Percentiles rank a stretch among this genome's conserved stretches.
Evolutionary conservation across 2,329 filamentous ascomycete genomes (phyloP).

Genomic region (Fusarium bactridioides): DNA sequence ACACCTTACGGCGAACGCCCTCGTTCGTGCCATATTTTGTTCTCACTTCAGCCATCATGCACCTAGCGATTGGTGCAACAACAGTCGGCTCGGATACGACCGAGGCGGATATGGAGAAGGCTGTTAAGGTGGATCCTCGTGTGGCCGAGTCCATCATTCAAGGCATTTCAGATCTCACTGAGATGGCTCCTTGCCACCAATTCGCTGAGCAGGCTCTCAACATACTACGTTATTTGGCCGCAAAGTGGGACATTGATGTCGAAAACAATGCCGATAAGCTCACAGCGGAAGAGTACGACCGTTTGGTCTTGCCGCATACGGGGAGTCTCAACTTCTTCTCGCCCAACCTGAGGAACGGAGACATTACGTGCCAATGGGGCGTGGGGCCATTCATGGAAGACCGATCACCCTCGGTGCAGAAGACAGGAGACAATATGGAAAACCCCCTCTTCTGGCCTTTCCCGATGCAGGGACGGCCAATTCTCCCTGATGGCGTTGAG

Average conservation of each 20-base stretch:
- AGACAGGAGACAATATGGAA: slow-evolving; percentile 51
- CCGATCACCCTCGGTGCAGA: slow-evolving; percentile 27
- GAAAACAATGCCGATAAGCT: slow-evolving; percentile 49
- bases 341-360: slow-evolving; percentile 57
- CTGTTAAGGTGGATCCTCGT: slow-evolving; percentile 48
- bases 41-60: slow-evolving; percentile 68
- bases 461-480: slow-evolving; percentile 65
- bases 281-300: slow-evolving; percentile 49
- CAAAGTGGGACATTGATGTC: slow-evolving; percentile 66
- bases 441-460: slow-evolving; percentile 69
- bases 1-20: slow-evolving; percentile 65
- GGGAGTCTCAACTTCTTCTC: slow-evolving; percentile 66
- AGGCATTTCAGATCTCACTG: slow-evolving; percentile 64
- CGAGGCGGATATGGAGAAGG: slow-evolving; percentile 44
- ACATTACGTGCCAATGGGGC: slow-evolving; percentile 60
- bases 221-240: slow-evolving; percentile 65
- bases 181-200: slow-evolving; percentile 68
- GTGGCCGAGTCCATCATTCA: slow-evolving; percentile 58
- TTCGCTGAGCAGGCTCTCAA: slow-evolving; percentile 68
- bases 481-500: slow-evolving; percentile 56
- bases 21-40: slow-evolving; percentile 70
- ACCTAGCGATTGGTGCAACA: slow-evolving; percentile 61
- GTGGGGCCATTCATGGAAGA: slow-evolving; percentile 21
- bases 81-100: slow-evolving; percentile 29
- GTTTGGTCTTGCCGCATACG: slow-evolving; percentile 56